Evolutionary conservation across 2,329 filamentous ascomycete genomes (phyloP), one percentile per base, ranked within the genome.

Genomic region (Cordyceps farinosa): DNA sequence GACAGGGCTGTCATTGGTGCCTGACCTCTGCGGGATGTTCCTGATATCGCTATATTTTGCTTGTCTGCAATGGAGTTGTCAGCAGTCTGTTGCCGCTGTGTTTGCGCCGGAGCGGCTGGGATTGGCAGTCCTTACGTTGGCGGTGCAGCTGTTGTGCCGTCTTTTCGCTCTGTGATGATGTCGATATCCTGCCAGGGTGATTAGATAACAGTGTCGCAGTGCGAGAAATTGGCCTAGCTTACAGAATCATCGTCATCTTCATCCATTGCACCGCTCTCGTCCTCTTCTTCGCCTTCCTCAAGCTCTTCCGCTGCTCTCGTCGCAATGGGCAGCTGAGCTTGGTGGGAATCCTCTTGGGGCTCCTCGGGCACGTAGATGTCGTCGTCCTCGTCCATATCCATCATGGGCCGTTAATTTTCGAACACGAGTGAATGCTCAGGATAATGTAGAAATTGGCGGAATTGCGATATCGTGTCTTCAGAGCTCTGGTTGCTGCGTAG

Each of bases 311-410:
- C 74, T 38, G 78, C 78, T 10, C 72, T 67, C 2, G 68, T 63
- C 22, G 70, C 45, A 48, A 72, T 58, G 48, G 69, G 64, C 65
- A 68, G 71, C 67, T 71, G 70, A 22, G 72, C 70, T 9, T 73
- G 69, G 15, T 69, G 66, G 10, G 67, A 68, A 62, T 80, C 72
- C 27, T 71, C 70, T 56, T 77, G 77, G 45, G 80, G 77, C 73
- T 87, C 85, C 65, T 88, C 86, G 1, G 83, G 82, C 64, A 82
- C 83, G 71, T 89, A 89, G 69, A 89, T 86, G 74, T 89, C 86
- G 67, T 88, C 86, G 57, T 88, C 86, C 67, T 88, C 86, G 73
- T 89, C 86, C 64, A 88, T 83, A 71, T 89, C 86, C 85, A 89
- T 88, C 29, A 66, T 79, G 53, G 48, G 66, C 63, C 67, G 52